Base-by-base conservation (phyloP, 2,329 filamentous ascomycete species). In the Canariomyces notabilis region DNA sequence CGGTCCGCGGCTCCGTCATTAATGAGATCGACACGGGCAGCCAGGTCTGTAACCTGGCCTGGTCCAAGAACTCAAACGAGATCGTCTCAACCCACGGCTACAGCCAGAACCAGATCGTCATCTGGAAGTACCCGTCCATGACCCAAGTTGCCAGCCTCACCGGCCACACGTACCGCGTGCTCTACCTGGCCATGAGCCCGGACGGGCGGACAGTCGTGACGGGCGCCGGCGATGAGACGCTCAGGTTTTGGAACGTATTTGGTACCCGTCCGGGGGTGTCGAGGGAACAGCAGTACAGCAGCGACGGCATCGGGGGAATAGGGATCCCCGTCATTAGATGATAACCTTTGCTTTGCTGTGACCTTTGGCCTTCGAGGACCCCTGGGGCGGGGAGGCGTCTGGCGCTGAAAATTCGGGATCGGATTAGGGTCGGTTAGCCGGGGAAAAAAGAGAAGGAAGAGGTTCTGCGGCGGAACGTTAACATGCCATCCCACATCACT, bases 101-200 rank as follows among this genome's bases (percentile, higher is more conserved):
- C 70, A 91, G 85, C 57, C 93, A 98, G 63, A 96, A 98, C 64
- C 93, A 97, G 66, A 96, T 98, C 59, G 91, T 97, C 31, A 89
- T 98, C 45, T 98, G 93, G 93, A 98, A 98, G 63, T 98, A 98
- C 62, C 93, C 93, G 1, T 90, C 85, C 56, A 97, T 98, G 93
- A 89, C 89, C 39, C 93, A 97, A 64, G 89, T 98, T 7, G 91
- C 89, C 33, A 95, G 88, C 56, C 73, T 98, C 37, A 98, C 93
- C 0, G 93, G 93, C 0, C 93, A 98, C 65, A 98, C 93, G 1
- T 97, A 94, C 67, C 85, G 93, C 61, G 93, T 98, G 11, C 75
- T 98, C 3, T 98, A 97, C 64, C 75, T 98, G 42, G 90, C 90
- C 23, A 97, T 97, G 89, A 96, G 90, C 61, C 93, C 93, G 1